Base-by-base conservation (phyloP, 148 eudicot species). In the Pharnaceum exiguum region DNA sequence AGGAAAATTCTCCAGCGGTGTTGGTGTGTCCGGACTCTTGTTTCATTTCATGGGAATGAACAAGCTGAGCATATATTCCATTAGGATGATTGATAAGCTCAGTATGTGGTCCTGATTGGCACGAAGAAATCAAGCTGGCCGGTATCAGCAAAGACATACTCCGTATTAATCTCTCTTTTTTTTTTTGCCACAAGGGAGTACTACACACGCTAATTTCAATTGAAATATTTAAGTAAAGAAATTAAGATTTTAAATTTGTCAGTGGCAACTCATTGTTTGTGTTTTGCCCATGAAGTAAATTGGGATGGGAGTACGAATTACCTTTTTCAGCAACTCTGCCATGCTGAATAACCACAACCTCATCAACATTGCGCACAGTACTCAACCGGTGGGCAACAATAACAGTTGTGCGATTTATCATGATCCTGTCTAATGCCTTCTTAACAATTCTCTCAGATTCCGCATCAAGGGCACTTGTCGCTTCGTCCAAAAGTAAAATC, bases 391-490 rank as follows among this genome's bases (percentile, higher is more conserved):
- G 93, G 13, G 96, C 93, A 30, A 89, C 93, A 4, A 89, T 62
- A 18, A 89, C 72, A 10, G 93, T 85, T 8, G 96, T 89, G 72
- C 96, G 65, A 26, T 79, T 80, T 10, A 78, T 71, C 96, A 89
- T 89, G 5, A 85, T 68, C 47, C 77, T 74, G 32, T 89, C 93
- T 65, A 89, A 55, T 37, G 96, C 96, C 60, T 82, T 89, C 55
- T 89, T 93, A 37, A 89, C 96, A 37, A 79, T 38, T 50, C 77
- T 82, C 66, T 89, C 96, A n/a, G 96, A 89, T 53, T 80, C 94
- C 22, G 85, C 83, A 77, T 89, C 96, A 30, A 89, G 82, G 19
- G 96, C 96, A 72, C 96, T 89, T 10, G 96, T 85, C 27, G 96
- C 96, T 77, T 89, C 96, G 52, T 89, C 93, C 45, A 89, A 74